A percentile compares a stretch with the other conserved stretches of the same genome.
Conservation (phyloP, 177 flowering plant genomes). For the Tripterygium wilfordii region DNA sequence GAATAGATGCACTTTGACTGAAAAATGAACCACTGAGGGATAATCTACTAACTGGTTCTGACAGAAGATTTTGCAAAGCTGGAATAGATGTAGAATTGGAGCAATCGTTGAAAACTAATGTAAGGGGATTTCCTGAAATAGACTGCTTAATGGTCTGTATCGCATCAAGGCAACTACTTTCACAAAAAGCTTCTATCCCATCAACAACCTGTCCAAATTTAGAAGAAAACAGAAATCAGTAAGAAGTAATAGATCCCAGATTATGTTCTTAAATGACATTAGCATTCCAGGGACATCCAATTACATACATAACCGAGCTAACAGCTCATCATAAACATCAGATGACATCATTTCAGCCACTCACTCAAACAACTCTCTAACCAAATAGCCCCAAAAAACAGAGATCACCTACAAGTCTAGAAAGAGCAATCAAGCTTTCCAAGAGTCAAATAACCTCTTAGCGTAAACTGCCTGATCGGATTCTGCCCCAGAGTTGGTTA, state of each 20-base stretch:
- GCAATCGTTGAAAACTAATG: slow-evolving; percentile 43
- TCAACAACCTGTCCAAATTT: slow-evolving; percentile 53
- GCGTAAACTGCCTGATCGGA: too few species aligned
- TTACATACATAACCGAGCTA: too few species aligned
- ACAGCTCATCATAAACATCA: too few species aligned
- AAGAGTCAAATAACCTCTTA: too few species aligned
- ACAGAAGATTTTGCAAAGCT: slow-evolving; percentile 31
- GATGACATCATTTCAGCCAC: too few species aligned
- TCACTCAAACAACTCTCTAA: too few species aligned
- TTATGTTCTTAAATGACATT: too few species aligned
- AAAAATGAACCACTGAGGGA: slow-evolving; percentile 32
- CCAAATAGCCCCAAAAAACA: too few species aligned
- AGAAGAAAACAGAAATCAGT: not conserved
- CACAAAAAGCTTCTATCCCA: slow-evolving; percentile 36
- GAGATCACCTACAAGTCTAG: too few species aligned
- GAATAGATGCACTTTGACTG: slow-evolving; percentile 44
- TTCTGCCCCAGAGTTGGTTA: too few species aligned
- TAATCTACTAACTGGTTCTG: slow-evolving; percentile 35
- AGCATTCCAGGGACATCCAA: too few species aligned
- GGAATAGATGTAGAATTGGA: slow-evolving; percentile 16
- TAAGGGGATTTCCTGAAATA: slow-evolving; percentile 36
- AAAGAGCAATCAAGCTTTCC: too few species aligned
- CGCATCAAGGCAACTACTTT: slow-evolving; percentile 26
- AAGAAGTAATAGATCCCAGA: not conserved
- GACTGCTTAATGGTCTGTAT: slow-evolving; percentile 40